A percentile compares a stretch with the other conserved stretches of the same genome.
Evolutionary conservation across 192 early-diverging fungal species (phyloP).

Genomic region (Podochytrium sp.): DNA sequence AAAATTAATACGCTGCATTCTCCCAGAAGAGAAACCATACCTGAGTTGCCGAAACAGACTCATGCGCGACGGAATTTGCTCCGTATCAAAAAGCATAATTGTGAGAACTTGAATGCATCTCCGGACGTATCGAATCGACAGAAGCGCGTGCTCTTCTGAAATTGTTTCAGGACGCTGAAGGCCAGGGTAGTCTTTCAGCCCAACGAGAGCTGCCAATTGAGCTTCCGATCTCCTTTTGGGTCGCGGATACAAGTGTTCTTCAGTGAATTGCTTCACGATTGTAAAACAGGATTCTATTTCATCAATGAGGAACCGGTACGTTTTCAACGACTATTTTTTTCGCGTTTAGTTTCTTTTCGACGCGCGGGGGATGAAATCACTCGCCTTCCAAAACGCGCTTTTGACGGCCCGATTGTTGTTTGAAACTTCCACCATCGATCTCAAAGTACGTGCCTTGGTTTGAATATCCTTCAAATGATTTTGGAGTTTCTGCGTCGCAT

Average conservation of each 20-base stretch:
- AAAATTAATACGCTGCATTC: not conserved
- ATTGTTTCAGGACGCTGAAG: not conserved
- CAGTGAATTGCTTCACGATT: conserved; percentile 8
- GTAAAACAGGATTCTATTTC: conserved; percentile 20
- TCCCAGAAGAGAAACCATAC: not conserved
- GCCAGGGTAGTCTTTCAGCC: not conserved
- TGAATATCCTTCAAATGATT: conserved; percentile 9
- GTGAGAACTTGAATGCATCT: conserved; percentile 14
- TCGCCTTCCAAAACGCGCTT: conserved; percentile 24
- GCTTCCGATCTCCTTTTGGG: conserved; percentile 6
- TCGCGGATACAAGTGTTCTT: not conserved
- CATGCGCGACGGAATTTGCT: conserved; percentile 12
- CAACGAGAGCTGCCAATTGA: conserved; percentile 6
- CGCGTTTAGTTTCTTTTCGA: no score
- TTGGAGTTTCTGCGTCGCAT: not conserved
- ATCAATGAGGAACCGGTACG: conserved; percentile 7
- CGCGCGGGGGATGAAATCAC: no score
- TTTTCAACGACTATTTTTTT: not conserved
- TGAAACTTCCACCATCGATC: not conserved
- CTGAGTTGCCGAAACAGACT: not conserved
- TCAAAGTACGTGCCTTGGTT: conserved; percentile 1
- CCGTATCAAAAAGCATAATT: conserved; percentile 23
- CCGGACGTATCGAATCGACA: conserved; percentile 16
- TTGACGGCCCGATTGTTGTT: conserved; percentile 24
- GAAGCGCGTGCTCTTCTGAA: conserved; percentile 8